Evolutionary conservation across 192 early-diverging fungal species (phyloP).

Genomic region (Ambispora gerdemannii): DNA sequence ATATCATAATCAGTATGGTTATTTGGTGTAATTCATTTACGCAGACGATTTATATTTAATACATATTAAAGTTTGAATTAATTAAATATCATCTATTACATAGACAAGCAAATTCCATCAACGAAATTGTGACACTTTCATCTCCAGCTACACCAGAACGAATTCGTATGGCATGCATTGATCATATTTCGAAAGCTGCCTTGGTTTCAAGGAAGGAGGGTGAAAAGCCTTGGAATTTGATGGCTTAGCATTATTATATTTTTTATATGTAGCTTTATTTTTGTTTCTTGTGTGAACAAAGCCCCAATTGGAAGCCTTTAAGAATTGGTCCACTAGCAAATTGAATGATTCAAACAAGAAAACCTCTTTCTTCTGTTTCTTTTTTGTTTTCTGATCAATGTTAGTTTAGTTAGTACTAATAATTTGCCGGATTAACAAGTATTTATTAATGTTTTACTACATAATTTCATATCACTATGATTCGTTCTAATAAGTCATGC

Average conservation of each 20-base stretch:
- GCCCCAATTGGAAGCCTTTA: too few relatives aligned
- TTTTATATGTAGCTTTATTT: too few relatives aligned
- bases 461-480: too few relatives aligned
- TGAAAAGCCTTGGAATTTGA: slow-evolving; percentile 41
- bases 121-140: slow-evolving; percentile 57
- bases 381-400: too few relatives aligned
- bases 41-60: not conserved
- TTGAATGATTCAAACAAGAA: too few relatives aligned
- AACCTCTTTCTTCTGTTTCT: too few relatives aligned
- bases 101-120: slow-evolving; percentile 43
- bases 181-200: slow-evolving; percentile 52
- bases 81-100: not conserved
- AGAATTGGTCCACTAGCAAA: too few relatives aligned
- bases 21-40: not conserved
- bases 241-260: slow-evolving; percentile 27
- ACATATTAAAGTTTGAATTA: not conserved
- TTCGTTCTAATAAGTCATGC: too few relatives aligned
- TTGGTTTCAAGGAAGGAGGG: slow-evolving; percentile 39
- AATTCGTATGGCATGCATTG: slow-evolving; percentile 69
- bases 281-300: too few relatives aligned
- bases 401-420: too few relatives aligned
- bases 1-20: not conserved
- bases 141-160: slow-evolving; percentile 77
- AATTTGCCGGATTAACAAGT: too few relatives aligned
- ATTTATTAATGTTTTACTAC: too few relatives aligned